Evolutionary conservation across 2,329 filamentous ascomycete genomes (phyloP).

Genomic region (Cladorrhinum sp.): DNA sequence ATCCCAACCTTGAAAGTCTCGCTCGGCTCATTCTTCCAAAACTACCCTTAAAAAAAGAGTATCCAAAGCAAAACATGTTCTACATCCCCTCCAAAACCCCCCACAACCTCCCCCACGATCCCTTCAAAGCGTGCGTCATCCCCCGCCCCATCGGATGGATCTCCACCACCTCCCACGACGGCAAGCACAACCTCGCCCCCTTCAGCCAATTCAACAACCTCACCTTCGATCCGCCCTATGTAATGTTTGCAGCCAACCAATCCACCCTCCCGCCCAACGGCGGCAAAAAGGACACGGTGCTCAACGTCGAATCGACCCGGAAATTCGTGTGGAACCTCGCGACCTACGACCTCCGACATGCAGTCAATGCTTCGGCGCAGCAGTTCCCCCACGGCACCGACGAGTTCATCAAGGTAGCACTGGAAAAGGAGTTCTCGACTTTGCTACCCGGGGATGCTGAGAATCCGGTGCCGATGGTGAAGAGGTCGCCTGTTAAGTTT

Average conservation of each 20-base stretch:
- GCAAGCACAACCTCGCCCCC: constrained; percentile 52
- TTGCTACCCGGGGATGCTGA: constrained; percentile 28
- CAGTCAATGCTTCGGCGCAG: constrained; percentile 54
- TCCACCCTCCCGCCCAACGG: constrained; percentile 35
- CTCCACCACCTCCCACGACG: constrained; percentile 45
- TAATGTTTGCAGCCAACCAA: constrained; percentile 61
- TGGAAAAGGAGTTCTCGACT: constrained; percentile 46
- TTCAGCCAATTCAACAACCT: constrained; percentile 63
- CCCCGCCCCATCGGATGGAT: constrained; percentile 64
- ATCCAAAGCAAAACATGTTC: constrained; percentile 22
- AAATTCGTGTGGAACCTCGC: constrained; percentile 59
- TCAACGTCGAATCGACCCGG: constrained; percentile 54
- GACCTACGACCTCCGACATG: constrained; percentile 53
- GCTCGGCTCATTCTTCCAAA: too few relatives aligned
- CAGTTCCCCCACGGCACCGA: constrained; percentile 48
- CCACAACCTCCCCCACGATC: constrained; percentile 26
- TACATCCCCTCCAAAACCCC: constrained; percentile 24
- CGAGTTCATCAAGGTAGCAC: constrained; percentile 49
- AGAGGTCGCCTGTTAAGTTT: constrained; percentile 53
- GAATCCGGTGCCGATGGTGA: constrained; percentile 48
- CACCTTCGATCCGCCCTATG: constrained; percentile 59
- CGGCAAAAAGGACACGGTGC: constrained; percentile 52
- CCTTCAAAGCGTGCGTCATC: constrained; percentile 51
- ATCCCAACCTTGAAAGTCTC: too few relatives aligned
- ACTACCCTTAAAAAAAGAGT: too few relatives aligned